A percentile compares a stretch with the other conserved stretches of the same genome.
These are phyloP conservation scores for Populus ilicifolia DNA, from an alignment of 345 rosid species.

Conservation along the genomic window DNA sequence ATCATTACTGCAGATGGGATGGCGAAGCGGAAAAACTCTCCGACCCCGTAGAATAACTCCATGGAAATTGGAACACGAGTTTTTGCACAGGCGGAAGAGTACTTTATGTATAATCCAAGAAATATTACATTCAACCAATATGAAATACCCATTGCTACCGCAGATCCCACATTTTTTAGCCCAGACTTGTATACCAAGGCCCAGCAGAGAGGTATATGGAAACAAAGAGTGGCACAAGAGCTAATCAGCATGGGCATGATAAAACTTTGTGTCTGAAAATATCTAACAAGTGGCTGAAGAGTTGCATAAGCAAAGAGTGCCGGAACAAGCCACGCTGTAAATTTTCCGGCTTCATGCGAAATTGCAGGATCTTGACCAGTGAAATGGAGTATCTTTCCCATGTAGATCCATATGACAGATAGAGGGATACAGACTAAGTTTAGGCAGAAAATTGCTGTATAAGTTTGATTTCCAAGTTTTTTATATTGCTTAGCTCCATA, in stretches of 20 bases:
- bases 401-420: constrained; percentile 51
- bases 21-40: constrained; percentile 62
- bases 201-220: constrained; percentile 58
- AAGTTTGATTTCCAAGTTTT: constrained; percentile 52
- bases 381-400: constrained; percentile 44
- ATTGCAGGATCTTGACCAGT: constrained; percentile 62
- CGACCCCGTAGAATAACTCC: constrained; percentile 44
- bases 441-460: constrained; percentile 49
- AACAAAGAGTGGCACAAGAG: constrained; percentile 37
- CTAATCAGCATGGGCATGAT: constrained; percentile 51
- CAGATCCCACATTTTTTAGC: constrained; percentile 46
- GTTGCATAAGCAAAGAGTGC: constrained; percentile 55
- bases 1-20: constrained; percentile 66
- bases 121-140: constrained; percentile 50
- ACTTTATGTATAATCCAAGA: constrained; percentile 46
- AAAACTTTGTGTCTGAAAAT: constrained; percentile 55
- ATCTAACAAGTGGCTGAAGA: constrained; percentile 53
- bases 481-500: constrained; percentile 62
- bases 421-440: constrained; percentile 47
- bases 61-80: constrained; percentile 37
- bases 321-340: constrained; percentile 52
- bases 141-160: constrained; percentile 43
- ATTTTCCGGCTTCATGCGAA: constrained; percentile 51
- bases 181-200: constrained; percentile 46
- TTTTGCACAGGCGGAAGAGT: constrained; percentile 45